These are phyloP conservation scores for Microcos paniculata DNA, from an alignment of 345 rosid species.

Conservation along the genomic window DNA sequence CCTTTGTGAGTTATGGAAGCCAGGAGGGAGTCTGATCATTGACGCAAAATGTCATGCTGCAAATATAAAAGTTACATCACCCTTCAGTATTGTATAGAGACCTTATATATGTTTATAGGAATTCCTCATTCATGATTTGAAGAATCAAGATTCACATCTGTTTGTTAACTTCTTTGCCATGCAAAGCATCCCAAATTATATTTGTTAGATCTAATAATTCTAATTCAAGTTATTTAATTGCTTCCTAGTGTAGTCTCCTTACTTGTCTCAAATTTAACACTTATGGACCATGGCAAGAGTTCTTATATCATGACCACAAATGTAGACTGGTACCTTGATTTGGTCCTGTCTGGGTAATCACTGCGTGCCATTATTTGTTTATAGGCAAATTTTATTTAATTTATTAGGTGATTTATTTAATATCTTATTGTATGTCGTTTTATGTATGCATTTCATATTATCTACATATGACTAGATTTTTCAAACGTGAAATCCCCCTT, in stretches of 20 bases:
- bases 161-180: background rate
- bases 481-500: too few species aligned
- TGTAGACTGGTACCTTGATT: too few species aligned
- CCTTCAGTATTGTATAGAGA: background rate
- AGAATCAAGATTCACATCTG: background rate
- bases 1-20: background rate
- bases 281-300: background rate
- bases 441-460: too few species aligned
- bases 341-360: too few species aligned
- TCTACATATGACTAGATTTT: too few species aligned
- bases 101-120: too few species aligned
- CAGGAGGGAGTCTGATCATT: background rate
- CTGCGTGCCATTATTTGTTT: too few species aligned
- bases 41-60: background rate
- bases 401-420: too few species aligned
- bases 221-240: background rate
- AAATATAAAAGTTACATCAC: background rate
- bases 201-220: background rate
- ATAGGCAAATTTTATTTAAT: too few species aligned
- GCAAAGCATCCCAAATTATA: background rate
- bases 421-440: too few species aligned
- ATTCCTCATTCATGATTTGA: background rate
- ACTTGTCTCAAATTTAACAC: background rate
- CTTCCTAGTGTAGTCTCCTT: background rate
- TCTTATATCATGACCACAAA: too few species aligned